Evolutionary conservation across 129 eudicot genomes (phyloP), one percentile per base, ranked within the genome.

Genomic region (Lonicera japonica): DNA sequence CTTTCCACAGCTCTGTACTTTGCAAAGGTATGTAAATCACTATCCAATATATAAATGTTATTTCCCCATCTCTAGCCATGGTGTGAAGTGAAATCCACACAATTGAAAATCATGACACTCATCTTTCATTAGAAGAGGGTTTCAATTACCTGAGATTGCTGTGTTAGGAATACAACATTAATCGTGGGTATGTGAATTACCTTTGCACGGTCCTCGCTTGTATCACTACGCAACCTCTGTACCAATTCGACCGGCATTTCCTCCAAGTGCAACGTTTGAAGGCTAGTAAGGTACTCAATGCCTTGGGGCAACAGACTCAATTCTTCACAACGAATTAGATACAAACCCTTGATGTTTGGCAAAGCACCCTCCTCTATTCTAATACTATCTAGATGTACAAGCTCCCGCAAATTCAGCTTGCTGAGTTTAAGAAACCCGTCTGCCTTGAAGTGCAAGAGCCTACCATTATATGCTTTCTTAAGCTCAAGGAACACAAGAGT

Each of bases 211-310:
- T 77, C 78, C 52, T 74, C 54, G 25, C 63, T 63, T 25, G 24
- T 23, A 22, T 60, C 50, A 52, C 59, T 21, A 47, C 46, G 71
- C 45, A 78, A 64, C 55, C 66, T 61, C 29, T 69, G 75, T 63
- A 78, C 60, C 15, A 83, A 17, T 58, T 71, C 70, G 53, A 45
- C 63, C 16, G 89, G 80, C 78, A 79, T 79, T 70, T 76, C 85
- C 68, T 79, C 78, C 57, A 83, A 64, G 53, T 83, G 75, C 18
- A 76, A 55, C 51, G 69, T 79, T 51, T 79, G 75, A 38, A 83
- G 80, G 70, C 63, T 66, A 51, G 75, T 73, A 58, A 83, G 77
- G 61, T 79, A 67, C 41, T 79, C 75, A 56, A 79, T 73, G 47
- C 89, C 85, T 66, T 76, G 71, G 53, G 80, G 75, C 17, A 79